phyloP scores from a whole-genome alignment of 129 eudicot species.

The Kitagawia praeruptora region DNA sequence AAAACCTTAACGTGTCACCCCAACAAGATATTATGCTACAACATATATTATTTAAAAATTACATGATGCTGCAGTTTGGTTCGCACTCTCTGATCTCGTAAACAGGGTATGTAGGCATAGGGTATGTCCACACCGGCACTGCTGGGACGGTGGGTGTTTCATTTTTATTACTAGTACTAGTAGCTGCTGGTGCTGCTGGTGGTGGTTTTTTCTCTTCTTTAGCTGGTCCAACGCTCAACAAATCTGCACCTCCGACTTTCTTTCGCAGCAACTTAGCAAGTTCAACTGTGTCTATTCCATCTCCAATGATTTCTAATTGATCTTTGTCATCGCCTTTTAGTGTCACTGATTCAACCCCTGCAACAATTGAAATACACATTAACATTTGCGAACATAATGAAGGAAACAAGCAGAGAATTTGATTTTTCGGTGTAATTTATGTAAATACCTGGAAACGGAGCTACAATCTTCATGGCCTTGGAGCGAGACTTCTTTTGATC shows the following conservation, averaged over 20 bases:
- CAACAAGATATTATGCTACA: no score
- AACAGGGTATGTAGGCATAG: neutral
- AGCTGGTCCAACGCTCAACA: constrained; percentile 20
- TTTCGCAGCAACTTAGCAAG: constrained; percentile 20
- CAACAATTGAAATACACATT: neutral
- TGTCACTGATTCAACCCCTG: constrained; percentile 23
- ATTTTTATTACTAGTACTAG: neutral
- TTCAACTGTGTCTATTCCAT: constrained; percentile 17
- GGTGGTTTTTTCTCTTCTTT: constrained; percentile 10
- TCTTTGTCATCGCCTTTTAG: constrained; percentile 14
- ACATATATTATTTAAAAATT: no score
- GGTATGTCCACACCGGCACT: neutral
- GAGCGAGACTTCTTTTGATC: constrained; percentile 5
- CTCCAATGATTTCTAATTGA: constrained; percentile 25
- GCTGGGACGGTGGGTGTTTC: neutral
- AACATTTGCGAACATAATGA: neutral
- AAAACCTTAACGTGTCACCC: no score
- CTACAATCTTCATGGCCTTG: constrained; percentile 13
- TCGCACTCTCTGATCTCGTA: neutral
- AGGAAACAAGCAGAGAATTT: neutral
- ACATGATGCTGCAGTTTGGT: neutral
- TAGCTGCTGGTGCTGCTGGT: neutral
- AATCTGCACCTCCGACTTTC: constrained; percentile 19
- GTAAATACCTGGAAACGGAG: neutral
- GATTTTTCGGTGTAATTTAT: neutral